phyloP scores from a whole-genome alignment of 1,284 basidiomycete genomes.

The Vanrija pseudolonga region DNA sequence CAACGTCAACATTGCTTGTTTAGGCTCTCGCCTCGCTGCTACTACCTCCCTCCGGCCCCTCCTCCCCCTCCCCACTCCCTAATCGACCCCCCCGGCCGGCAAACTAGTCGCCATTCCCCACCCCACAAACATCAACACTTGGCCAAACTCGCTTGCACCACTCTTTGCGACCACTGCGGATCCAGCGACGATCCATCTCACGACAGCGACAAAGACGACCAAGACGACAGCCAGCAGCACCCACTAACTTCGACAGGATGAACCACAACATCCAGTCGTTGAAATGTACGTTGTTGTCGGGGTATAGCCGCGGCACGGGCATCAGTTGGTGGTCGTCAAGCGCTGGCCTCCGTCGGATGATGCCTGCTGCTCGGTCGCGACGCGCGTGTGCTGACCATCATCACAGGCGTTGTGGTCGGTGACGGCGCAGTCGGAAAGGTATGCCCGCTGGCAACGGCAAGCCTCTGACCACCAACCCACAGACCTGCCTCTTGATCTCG shows the following conservation, averaged over 20 bases:
- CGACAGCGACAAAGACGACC: not conserved
- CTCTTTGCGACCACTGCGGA: too few species aligned
- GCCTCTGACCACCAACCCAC: not conserved
- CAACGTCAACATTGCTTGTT: too few species aligned
- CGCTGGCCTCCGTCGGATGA: not conserved
- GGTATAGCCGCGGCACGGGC: not conserved
- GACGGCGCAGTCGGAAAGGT: slow-evolving; percentile 99
- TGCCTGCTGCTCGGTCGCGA: not conserved
- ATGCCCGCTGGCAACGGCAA: not conserved
- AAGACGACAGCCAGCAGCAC: not conserved
- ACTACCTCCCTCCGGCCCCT: too few species aligned
- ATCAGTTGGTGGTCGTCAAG: not conserved
- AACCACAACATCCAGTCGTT: slow-evolving; percentile 20
- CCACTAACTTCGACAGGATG: slow-evolving; percentile 1
- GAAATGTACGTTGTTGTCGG: slow-evolving; percentile 18
- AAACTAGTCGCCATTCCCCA: too few species aligned
- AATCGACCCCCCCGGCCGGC: too few species aligned
- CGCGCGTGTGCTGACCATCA: not conserved
- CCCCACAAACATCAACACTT: too few species aligned
- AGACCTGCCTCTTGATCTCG: slow-evolving; percentile 50
- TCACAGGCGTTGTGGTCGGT: slow-evolving; percentile 85
- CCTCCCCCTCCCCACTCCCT: too few species aligned
- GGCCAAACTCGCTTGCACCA: not conserved
- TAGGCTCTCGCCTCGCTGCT: too few species aligned
- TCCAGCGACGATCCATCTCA: not conserved